Conservation (phyloP, 257 asterid genomes). For the Nicotiana tabacum region DNA sequence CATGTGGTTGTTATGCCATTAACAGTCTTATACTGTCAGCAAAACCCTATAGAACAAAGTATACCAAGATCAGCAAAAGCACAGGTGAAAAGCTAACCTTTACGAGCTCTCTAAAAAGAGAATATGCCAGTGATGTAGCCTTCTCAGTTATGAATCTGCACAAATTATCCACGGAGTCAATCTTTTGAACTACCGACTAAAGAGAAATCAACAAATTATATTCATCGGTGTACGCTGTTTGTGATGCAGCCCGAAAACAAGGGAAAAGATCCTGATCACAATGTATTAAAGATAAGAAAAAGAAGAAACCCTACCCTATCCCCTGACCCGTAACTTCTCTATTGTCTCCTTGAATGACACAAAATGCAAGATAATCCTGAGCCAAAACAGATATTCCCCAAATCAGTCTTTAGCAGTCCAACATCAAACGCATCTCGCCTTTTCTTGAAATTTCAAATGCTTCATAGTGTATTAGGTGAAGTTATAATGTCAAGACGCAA, state of each 20-base stretch:
- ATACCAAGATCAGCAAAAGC: background rate
- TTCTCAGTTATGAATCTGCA: constrained; percentile 77
- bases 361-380: background rate
- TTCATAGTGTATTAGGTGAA: background rate
- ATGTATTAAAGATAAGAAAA: background rate
- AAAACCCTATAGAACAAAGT: background rate
- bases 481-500: background rate
- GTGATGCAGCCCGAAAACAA: background rate
- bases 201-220: background rate
- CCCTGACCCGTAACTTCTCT: background rate
- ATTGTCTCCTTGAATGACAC: background rate
- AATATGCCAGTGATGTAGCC: constrained; percentile 77
- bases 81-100: constrained; percentile 41
- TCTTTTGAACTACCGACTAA: background rate
- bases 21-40: background rate
- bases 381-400: background rate
- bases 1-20: background rate
- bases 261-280: background rate
- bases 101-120: constrained; percentile 57
- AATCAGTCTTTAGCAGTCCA: background rate
- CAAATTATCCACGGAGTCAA: constrained; percentile 14
- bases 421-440: background rate
- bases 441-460: background rate
- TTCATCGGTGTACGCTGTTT: background rate
- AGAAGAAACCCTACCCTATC: background rate